Conservation (phyloP, 257 asterid species). For the Phtheirospermum japonicum region DNA sequence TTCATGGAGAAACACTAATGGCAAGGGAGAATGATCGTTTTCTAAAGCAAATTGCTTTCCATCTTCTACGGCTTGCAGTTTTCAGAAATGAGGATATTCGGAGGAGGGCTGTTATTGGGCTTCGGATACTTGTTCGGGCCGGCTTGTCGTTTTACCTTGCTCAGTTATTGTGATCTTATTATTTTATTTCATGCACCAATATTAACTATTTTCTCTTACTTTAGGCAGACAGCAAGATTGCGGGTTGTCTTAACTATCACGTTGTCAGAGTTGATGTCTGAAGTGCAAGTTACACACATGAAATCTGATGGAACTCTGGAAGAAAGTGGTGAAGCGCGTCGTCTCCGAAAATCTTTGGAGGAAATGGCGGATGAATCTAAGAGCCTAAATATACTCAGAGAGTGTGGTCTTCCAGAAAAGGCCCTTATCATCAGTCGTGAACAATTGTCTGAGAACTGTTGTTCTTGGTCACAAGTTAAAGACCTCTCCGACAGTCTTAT, state of each 20-base stretch:
- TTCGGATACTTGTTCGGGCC: constrained; percentile 95
- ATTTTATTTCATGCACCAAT: constrained; percentile 28
- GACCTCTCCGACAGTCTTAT: constrained; percentile 78
- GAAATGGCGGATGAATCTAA: constrained; percentile 81
- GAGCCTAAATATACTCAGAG: constrained; percentile 52
- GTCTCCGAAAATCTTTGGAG: constrained; percentile 82
- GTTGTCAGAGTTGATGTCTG: constrained; percentile 97
- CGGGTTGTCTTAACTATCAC: constrained; percentile 94
- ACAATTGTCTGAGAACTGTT: constrained; percentile 48
- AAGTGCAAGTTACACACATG: constrained; percentile 96
- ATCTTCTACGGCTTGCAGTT: constrained; percentile 95
- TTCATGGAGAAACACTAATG: constrained; percentile 95
- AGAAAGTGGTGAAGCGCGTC: constrained; percentile 93
- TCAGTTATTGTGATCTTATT: constrained; percentile 9
- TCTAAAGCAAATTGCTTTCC: constrained; percentile 92
- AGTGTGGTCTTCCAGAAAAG: constrained; percentile 77
- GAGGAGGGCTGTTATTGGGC: constrained; percentile 87
- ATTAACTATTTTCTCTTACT: constrained; percentile 52
- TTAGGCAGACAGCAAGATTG: constrained; percentile 76
- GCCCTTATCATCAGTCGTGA: constrained; percentile 52
- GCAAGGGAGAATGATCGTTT: constrained; percentile 98
- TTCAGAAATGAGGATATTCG: constrained; percentile 84
- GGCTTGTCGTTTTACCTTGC: constrained; percentile 24
- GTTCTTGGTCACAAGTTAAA: constrained; percentile 88
- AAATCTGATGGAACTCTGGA: constrained; percentile 89